phyloP scores from a whole-genome alignment of 2,329 filamentous ascomycete genomes.

The Sporothrix variecibatus region DNA sequence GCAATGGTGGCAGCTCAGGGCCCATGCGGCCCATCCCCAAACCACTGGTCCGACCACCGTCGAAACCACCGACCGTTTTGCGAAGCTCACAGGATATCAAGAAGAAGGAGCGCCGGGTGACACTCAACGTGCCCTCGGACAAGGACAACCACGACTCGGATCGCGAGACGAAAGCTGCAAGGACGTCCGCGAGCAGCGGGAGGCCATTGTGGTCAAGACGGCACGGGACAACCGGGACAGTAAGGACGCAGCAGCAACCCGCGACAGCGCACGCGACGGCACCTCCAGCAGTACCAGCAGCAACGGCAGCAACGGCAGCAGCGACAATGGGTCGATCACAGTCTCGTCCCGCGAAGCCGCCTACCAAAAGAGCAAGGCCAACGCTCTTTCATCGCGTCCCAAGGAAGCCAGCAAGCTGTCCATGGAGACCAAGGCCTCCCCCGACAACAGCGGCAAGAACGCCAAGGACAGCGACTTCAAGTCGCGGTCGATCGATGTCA shows the following conservation, averaged over 20 bases:
- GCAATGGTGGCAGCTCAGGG: not conserved
- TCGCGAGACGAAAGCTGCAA: conserved; percentile 29
- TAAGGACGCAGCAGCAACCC: not conserved
- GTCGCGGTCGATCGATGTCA: conserved; percentile 23
- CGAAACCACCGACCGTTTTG: conserved; percentile 24
- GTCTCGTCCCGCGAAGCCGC: conserved; percentile 13
- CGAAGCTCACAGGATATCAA: conserved; percentile 29
- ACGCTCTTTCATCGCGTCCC: conserved; percentile 23
- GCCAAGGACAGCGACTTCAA: conserved; percentile 5
- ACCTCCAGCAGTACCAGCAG: not conserved
- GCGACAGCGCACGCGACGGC: not conserved
- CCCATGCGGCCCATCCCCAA: conserved; percentile 31
- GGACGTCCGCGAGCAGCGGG: conserved; percentile 27
- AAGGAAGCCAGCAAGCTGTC: conserved; percentile 30
- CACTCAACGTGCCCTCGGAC: not conserved
- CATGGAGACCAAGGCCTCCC: conserved; percentile 27
- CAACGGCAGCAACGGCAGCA: not conserved
- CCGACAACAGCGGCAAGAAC: conserved; percentile 19
- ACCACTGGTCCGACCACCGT: conserved; percentile 20
- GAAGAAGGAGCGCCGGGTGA: conserved; percentile 17
- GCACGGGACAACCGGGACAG: conserved; percentile 25
- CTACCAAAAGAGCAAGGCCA: conserved; percentile 22
- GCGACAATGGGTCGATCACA: not conserved
- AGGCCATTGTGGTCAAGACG: conserved; percentile 26
- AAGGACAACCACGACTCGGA: conserved; percentile 14